Evolutionary conservation across 2,329 filamentous ascomycete genomes (phyloP).

Genomic region (Aureobasidium sp.): DNA sequence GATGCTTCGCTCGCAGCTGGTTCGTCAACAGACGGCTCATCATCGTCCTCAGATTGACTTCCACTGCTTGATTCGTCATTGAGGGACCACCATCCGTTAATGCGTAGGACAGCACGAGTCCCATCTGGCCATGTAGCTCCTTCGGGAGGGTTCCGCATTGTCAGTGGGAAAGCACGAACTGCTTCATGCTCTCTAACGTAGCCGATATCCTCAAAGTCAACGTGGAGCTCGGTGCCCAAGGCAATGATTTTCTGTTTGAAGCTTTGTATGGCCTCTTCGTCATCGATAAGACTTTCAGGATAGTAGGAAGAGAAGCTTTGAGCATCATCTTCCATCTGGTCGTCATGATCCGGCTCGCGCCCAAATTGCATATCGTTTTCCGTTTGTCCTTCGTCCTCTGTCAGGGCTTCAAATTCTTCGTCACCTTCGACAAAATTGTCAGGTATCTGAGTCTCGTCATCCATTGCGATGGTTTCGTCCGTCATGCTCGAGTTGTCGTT

Average conservation of each 20-base stretch:
- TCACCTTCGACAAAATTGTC: too few species aligned
- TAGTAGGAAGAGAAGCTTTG: background rate
- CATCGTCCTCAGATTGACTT: background rate
- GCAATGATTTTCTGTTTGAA: background rate
- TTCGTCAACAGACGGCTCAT: background rate
- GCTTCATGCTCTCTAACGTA: background rate
- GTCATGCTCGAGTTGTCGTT: background rate
- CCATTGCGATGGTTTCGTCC: background rate
- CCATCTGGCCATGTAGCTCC: background rate
- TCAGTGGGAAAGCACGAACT: background rate
- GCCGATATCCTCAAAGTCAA: background rate
- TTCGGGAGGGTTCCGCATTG: background rate
- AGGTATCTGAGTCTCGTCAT: too few species aligned
- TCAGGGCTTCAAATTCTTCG: too few species aligned
- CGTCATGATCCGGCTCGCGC: too few species aligned
- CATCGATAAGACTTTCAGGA: background rate
- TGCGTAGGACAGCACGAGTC: background rate
- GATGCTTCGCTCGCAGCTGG: background rate
- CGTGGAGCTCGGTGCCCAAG: background rate
- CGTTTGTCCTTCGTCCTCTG: too few species aligned
- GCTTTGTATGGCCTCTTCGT: background rate
- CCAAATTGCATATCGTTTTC: too few species aligned
- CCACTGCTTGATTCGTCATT: background rate
- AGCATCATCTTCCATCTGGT: background rate
- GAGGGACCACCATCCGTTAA: background rate